Base-by-base conservation (phyloP, 1,284 basidiomycete genomes). In the Trichosporon asahii region DNA sequence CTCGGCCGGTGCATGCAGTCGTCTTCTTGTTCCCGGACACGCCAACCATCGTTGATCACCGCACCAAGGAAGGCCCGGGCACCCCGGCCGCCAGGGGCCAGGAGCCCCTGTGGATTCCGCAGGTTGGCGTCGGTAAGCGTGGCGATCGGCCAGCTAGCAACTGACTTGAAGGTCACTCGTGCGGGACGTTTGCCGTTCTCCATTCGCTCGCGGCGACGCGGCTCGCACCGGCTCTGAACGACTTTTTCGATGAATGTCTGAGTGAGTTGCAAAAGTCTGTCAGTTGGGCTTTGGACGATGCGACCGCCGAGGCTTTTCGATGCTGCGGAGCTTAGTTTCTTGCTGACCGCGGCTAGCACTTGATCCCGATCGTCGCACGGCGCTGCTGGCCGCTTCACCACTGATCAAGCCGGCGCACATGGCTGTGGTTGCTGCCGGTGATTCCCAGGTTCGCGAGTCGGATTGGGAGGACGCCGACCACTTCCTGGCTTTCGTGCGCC, bases 1-100 rank as follows among this genome's bases (percentile, higher is more conserved):
- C 85, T 0, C 77, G 82, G 15, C 85, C 85, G 0, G 84, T 85
- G 0, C 76, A 83, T 46, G 86, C 86, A 0, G 78, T 87, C 1
- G 81, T 87, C 5, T 78, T 87, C 21, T 82, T 85, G 15, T 86
- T 86, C 71, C 85, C 85, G 5, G 75, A 76, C 64, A 76, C 75
- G 40, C 60, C 33, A 4, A 68, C 40, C 23, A 74, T 76, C 57
- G 72, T 75, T 14, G 66, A 65, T 31, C 66, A 55, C 64, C 65
- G 75, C 18, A 65, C 40, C 8, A 53, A 23, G 4, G 70, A 73
- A 23, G 68, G 64, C 6, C 49, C 68, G 1, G 65, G 68, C 37
- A 18, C 8, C 15, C 33, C 53, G 4, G 31, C 40, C 1, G 53
- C 18, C 1, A 60, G 18, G 9, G 68, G 65, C 6, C 37, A 57